Conservation (phyloP, 2,329 filamentous ascomycete genomes). For the Colletotrichum plurivorum region DNA sequence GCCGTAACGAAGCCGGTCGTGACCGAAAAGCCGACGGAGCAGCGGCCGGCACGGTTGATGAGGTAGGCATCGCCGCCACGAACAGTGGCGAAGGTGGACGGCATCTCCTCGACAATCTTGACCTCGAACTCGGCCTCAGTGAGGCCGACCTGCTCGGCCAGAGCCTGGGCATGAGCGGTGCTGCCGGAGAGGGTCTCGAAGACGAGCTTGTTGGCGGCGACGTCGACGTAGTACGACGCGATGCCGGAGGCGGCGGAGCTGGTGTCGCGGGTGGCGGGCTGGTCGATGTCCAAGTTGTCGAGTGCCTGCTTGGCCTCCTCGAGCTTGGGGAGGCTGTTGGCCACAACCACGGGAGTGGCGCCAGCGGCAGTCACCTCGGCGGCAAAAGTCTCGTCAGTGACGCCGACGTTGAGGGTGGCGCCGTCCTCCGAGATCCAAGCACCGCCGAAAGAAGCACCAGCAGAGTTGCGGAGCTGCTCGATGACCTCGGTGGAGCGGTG, state of each 20-base stretch:
- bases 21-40: constrained; percentile 58
- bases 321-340: constrained; percentile 55
- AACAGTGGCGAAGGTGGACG: constrained; percentile 52
- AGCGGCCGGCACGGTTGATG: constrained; percentile 50
- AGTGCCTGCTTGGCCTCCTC: constrained; percentile 57
- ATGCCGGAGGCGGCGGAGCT: constrained; percentile 48
- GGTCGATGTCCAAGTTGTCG: constrained; percentile 55
- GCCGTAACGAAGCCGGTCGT: constrained; percentile 57
- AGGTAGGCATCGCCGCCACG: constrained; percentile 55
- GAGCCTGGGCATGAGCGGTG: constrained; percentile 50
- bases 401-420: constrained; percentile 51
- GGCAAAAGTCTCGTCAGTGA: constrained; percentile 54
- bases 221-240: constrained; percentile 56
- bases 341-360: constrained; percentile 50
- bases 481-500: constrained; percentile 53
- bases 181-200: constrained; percentile 54
- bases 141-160: constrained; percentile 55
- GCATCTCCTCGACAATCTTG: constrained; percentile 49
- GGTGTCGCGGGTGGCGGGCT: constrained; percentile 45
- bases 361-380: constrained; percentile 53
- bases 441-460: constrained; percentile 53
- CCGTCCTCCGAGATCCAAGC: constrained; percentile 55
- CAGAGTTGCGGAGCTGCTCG: constrained; percentile 49
- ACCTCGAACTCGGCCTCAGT: constrained; percentile 54
- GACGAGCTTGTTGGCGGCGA: constrained; percentile 56